These are phyloP conservation scores for Backusella psychrophila DNA, from an alignment of 192 early-diverging fungal species.

Conservation along the genomic window DNA sequence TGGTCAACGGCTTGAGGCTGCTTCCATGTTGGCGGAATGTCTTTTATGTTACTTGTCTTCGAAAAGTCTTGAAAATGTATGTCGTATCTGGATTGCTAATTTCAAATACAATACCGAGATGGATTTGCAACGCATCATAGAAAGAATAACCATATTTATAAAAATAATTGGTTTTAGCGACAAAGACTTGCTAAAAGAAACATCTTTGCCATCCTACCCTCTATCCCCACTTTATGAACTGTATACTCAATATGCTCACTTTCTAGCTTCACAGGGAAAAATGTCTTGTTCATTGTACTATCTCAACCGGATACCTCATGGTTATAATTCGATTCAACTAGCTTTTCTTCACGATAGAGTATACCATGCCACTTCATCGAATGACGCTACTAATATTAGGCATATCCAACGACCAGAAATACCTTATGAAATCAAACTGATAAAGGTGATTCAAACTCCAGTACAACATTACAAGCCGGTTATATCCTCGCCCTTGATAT, in stretches of 20 bases:
- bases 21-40: conserved; percentile 49
- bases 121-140: conserved; percentile 72
- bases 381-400: not conserved
- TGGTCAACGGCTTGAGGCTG: conserved; percentile 57
- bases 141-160: conserved; percentile 91
- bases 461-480: not conserved
- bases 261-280: conserved; percentile 77
- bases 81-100: conserved; percentile 74
- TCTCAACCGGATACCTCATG: conserved; percentile 70
- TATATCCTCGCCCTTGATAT: not conserved
- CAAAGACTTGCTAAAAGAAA: conserved; percentile 45
- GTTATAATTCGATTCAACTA: conserved; percentile 43
- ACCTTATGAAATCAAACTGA: not conserved
- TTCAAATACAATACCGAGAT: conserved; percentile 45
- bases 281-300: conserved; percentile 70
- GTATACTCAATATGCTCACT: conserved; percentile 84
- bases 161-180: conserved; percentile 91
- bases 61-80: conserved; percentile 79
- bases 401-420: not conserved
- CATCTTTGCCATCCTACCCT: not conserved
- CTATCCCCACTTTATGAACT: conserved; percentile 67
- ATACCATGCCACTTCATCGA: conserved; percentile 34
- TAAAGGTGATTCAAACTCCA: not conserved
- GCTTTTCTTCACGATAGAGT: conserved; percentile 73
- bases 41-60: conserved; percentile 78